Base-by-base conservation (phyloP, 805 yeast species). In the Ogataea paraovalis region DNA sequence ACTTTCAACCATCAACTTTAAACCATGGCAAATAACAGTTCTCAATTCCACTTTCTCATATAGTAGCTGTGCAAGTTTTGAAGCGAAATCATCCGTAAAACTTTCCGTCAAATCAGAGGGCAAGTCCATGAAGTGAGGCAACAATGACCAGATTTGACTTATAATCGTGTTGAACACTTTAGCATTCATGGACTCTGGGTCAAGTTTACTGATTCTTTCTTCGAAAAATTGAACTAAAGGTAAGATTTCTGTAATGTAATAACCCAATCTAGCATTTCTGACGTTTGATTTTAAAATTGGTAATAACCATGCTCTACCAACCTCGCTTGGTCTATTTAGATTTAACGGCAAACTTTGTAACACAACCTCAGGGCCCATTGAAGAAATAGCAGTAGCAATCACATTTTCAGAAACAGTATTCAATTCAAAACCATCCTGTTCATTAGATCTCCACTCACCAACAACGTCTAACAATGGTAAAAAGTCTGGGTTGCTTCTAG, bases 221-320 rank as follows among this genome's bases (percentile, higher is more conserved):
- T 75, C 75, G 57, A 85, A 86, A 48, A 74, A 69, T 36, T 73
- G 72, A 42, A 75, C 75, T 36, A 83, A 65, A 23, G 98, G 98
- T 14, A 85, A 65, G 44, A 94, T 76, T 34, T 82, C 72, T 20
- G 67, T 66, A 49, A 77, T 74, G 67, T 80, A 94, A 61, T 74
- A 87, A 0, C 76, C 70, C 47, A 94, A 71, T 41, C 76, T 74
- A 2, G 97, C 85, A 58, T 80, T 77, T 57, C 83, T 78, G 23
- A 89, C 85, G 59, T 87, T 82, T 59, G 91, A 97, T 69, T 97
- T 84, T 51, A 94, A 75, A 30, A 94, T 64, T 10, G 99, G 99
- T 54, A 94, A 75, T 57, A 94, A 62, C 97, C 98, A 94, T 41
- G 97, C 97, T 63, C 98, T 80, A 41, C 97, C 97, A n/a, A 83